phyloP scores from a whole-genome alignment of 1,139 yeast species.

The Taphrina betulina region DNA sequence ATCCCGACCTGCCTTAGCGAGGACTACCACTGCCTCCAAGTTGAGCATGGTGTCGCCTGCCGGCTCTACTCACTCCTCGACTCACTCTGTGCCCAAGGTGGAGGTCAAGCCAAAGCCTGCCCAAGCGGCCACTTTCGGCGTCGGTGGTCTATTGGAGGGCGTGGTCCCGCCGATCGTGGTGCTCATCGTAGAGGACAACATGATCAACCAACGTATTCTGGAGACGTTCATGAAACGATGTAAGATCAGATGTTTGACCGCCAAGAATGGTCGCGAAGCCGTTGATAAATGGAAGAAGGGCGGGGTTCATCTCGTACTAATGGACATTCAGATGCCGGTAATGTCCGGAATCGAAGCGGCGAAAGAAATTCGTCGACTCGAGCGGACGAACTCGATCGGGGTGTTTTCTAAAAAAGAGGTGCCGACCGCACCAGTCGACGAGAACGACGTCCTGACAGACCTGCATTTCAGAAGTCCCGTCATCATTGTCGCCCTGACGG shows the following conservation, averaged over 20 bases:
- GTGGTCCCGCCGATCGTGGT: constrained; percentile 77
- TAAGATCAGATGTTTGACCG: constrained; percentile 78
- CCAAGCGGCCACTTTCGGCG: constrained; percentile 15
- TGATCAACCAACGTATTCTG: constrained; percentile 87
- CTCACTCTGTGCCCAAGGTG: constrained; percentile 4
- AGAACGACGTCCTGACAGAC: constrained; percentile 53
- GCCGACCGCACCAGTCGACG: constrained; percentile 41
- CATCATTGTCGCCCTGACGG: constrained; percentile 92
- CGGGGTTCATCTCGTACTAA: constrained; percentile 83
- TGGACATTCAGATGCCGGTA: constrained; percentile 94
- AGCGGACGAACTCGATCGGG: constrained; percentile 77
- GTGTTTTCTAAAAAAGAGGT: constrained; percentile 55
- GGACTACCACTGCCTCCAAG: constrained; percentile 19
- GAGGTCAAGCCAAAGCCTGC: constrained; percentile 3
- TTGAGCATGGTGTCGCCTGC: constrained; percentile 26
- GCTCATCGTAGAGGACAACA: constrained; percentile 91
- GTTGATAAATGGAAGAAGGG: constrained; percentile 89
- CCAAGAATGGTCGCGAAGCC: constrained; percentile 90
- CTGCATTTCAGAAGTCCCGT: constrained; percentile 80
- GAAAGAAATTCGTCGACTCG: constrained; percentile 79
- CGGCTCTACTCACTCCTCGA: constrained; percentile 10
- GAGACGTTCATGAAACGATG: constrained; percentile 89
- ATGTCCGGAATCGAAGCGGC: constrained; percentile 93
- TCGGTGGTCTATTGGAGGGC: constrained; percentile 40
- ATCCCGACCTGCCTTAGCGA: constrained; percentile 5